Evolutionary conservation across 2,329 filamentous ascomycete genomes (phyloP).

Genomic region (Penicillium expansum): DNA sequence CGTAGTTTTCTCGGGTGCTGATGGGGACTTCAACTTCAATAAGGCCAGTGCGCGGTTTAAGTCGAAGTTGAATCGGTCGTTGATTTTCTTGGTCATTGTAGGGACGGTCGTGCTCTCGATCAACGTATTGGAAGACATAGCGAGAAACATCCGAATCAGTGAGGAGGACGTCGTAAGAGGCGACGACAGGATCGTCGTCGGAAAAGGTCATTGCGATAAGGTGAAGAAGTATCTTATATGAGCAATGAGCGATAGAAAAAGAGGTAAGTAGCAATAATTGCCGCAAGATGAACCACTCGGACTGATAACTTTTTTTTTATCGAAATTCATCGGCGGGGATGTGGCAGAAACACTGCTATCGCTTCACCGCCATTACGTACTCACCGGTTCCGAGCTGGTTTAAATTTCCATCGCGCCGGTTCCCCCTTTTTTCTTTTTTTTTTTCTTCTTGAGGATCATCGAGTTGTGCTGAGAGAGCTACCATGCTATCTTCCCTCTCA

Average conservation of each 20-base stretch:
- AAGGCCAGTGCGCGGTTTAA: slow-evolving; percentile 79
- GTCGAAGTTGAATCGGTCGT: slow-evolving; percentile 68
- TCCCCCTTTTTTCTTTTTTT: not conserved
- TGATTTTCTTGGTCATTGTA: slow-evolving; percentile 57
- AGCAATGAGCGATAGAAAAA: not conserved
- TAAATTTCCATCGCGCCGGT: too few species aligned
- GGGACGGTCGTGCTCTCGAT: slow-evolving; percentile 61
- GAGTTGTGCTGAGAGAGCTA: slow-evolving; percentile 8
- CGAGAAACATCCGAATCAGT: slow-evolving; percentile 70
- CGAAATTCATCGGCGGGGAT: slow-evolving; percentile 18
- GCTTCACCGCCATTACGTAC: slow-evolving; percentile 10
- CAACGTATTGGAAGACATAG: slow-evolving; percentile 82
- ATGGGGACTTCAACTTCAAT: slow-evolving; percentile 90
- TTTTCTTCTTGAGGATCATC: not conserved
- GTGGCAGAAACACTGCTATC: slow-evolving; percentile 15
- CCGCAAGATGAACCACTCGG: not conserved
- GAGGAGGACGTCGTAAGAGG: slow-evolving; percentile 80
- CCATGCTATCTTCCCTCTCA: slow-evolving; percentile 6
- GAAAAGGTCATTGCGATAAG: slow-evolving; percentile 29
- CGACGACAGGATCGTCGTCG: slow-evolving; percentile 62
- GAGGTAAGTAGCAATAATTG: not conserved
- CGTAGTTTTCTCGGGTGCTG: slow-evolving; percentile 70
- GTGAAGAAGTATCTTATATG: not conserved
- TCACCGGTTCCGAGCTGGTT: not conserved
- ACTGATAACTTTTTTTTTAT: slow-evolving; percentile 14